phyloP scores from a whole-genome alignment of 2,329 filamentous ascomycete genomes.

The Aspergillus sp. region DNA sequence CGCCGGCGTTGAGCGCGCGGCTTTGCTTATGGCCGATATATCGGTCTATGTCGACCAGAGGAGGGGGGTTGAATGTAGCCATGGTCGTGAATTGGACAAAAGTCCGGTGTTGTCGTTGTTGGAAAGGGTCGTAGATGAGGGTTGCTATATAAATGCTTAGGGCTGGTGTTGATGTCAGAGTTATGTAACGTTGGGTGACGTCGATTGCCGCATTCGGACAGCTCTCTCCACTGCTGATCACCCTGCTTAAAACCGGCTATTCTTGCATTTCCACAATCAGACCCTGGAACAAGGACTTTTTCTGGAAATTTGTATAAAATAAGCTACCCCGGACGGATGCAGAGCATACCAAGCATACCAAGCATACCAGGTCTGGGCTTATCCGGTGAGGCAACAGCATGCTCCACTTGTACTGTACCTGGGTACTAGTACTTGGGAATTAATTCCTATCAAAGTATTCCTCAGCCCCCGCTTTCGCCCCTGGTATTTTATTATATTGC shows the following conservation, averaged over 20 bases:
- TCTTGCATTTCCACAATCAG: not conserved
- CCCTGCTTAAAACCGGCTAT: not conserved
- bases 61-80: constrained; percentile 6
- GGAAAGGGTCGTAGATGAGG: not conserved
- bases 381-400: too few relatives aligned
- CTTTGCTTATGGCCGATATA: not conserved
- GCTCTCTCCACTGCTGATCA: not conserved
- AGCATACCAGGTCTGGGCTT: too few relatives aligned
- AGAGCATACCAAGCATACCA: too few relatives aligned
- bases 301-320: too few relatives aligned
- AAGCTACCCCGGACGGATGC: too few relatives aligned
- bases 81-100: not conserved
- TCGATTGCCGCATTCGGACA: not conserved
- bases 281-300: too few relatives aligned
- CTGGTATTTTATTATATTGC: too few relatives aligned
- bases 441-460: too few relatives aligned
- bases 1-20: constrained; percentile 13
- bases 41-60: constrained; percentile 10
- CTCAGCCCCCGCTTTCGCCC: too few relatives aligned
- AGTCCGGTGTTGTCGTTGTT: constrained; percentile 2
- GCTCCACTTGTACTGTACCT: too few relatives aligned
- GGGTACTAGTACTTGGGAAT: too few relatives aligned
- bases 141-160: not conserved
- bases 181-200: constrained; percentile 15
- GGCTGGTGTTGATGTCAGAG: constrained; percentile 18